These are phyloP conservation scores for Trichosporon coremiiforme DNA, from an alignment of 1,284 basidiomycete genomes.

Conservation along the genomic window DNA sequence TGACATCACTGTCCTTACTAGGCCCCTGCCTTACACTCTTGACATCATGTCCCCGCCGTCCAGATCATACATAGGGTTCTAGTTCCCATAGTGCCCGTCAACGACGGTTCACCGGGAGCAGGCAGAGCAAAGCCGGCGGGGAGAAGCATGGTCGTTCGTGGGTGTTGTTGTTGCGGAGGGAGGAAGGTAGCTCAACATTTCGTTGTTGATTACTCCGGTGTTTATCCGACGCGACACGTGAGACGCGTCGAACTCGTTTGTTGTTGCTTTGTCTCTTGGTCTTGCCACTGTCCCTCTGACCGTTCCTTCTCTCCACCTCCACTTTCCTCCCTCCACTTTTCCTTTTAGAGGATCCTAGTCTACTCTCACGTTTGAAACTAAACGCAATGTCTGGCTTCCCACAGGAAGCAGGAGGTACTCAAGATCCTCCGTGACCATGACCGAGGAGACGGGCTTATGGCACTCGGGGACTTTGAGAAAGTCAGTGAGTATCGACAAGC, in stretches of 20 bases:
- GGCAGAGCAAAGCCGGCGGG: constrained; percentile 11
- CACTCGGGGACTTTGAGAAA: constrained; percentile 90
- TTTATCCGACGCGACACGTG: constrained; percentile 9
- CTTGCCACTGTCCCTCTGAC: not conserved
- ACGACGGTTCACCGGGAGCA: not conserved
- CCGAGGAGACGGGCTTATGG: constrained; percentile 89
- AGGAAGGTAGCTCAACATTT: constrained; percentile 12
- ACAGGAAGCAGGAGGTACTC: constrained; percentile 97
- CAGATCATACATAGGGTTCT: too few species aligned
- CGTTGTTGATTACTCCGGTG: not conserved
- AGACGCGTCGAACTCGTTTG: not conserved
- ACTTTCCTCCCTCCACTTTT: not conserved
- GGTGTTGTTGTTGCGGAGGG: not conserved
- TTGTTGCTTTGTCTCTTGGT: not conserved
- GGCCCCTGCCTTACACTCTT: too few species aligned
- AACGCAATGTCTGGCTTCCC: constrained; percentile 32
- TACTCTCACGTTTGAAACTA: too few species aligned
- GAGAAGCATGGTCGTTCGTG: not conserved
- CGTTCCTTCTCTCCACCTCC: too few species aligned
- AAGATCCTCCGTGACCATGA: constrained; percentile 93
- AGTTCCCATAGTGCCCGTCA: too few species aligned
- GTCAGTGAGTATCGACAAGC: constrained; percentile 77
- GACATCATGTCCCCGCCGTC: too few species aligned
- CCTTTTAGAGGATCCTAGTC: too few species aligned
- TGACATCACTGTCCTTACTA: too few species aligned